These are phyloP conservation scores for Avena insularis DNA, from an alignment of 176 grass and related monocot species.

Conservation along the genomic window DNA sequence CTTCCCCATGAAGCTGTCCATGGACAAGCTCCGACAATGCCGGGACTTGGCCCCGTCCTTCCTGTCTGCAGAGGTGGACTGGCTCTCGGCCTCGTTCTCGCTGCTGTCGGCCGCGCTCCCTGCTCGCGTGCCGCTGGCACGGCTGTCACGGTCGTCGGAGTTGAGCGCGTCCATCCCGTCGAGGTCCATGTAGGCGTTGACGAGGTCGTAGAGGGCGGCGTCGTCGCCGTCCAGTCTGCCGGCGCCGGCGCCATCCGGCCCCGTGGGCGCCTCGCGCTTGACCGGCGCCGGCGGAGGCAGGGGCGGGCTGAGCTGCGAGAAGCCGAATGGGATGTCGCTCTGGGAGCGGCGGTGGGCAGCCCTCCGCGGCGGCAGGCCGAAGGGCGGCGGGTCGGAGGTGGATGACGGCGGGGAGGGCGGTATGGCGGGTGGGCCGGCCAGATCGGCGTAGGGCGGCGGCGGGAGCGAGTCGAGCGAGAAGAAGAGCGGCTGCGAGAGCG, in stretches of 20 bases:
- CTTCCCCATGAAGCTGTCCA: conserved; percentile 95
- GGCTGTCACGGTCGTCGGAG: conserved; percentile 68
- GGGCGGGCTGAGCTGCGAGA: conserved; percentile 58
- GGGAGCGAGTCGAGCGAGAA: conserved; percentile 81
- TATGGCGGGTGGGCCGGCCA: conserved; percentile 31
- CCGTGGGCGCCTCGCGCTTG: conserved; percentile 48
- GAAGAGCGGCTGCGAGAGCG: conserved; percentile 76
- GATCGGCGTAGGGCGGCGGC: conserved; percentile 61
- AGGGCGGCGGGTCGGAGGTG: conserved; percentile 50
- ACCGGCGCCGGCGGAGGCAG: conserved; percentile 53
- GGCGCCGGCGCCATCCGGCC: conserved; percentile 8
- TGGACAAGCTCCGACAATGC: conserved; percentile 89
- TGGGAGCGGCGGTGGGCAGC: conserved; percentile 69
- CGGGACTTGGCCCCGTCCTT: conserved; percentile 59
- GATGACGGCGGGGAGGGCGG: conserved; percentile 51
- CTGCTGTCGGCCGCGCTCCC: conserved; percentile 79
- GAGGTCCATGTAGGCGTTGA: conserved; percentile 94
- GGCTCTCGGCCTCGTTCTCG: conserved; percentile 85
- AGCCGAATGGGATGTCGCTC: conserved; percentile 78
- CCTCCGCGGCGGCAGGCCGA: conserved; percentile 67
- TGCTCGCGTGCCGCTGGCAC: conserved; percentile 48
- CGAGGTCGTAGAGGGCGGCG: conserved; percentile 60
- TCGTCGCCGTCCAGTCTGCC: conserved; percentile 54
- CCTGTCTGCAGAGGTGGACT: conserved; percentile 45
- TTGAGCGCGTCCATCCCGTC: conserved; percentile 81